Evolutionary conservation across 345 rosid species (phyloP), one percentile per base, ranked within the genome.

Genomic region (Linum trigynum): DNA sequence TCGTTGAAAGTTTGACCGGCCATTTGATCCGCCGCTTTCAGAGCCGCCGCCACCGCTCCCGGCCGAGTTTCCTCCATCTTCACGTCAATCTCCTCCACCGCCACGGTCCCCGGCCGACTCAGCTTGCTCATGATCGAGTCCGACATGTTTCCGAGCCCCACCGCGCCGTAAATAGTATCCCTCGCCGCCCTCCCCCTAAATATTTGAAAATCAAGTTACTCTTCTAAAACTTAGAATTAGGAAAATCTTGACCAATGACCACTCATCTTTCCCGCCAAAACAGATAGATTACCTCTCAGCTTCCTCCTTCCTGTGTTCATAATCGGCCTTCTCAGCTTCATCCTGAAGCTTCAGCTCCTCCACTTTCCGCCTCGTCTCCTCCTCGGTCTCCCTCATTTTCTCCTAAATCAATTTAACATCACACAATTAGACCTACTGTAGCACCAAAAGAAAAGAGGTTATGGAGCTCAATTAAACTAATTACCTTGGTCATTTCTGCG

Each of bases 1-100:
- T 88, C 86, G 38, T 90, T 85, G 63, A 88, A 86, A 43, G 91
- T 62, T 64, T 83, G 91, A 11, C 88, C 86, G 2, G 80, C 68
- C 83, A 80, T 80, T 67, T 83, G 89, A 71, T 88, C 61, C 61
- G 61, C 37, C 43, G 74, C 65, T 71, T 77, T 85, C 32, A 83
- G 70, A 2, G 70, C 3, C n/a, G 73, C 4, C 0, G 77, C 69
- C 45, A 79, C 72, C 0, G 57, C 69, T 6, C 79, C 81, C 0
- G 80, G 61, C 1, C 48, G 57, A 0, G 79, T 74, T 39, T 75
- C 76, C 60, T 60, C 80, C 51, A 41, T 7, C 2, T 48, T 5
- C 23, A 12, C 55, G 6, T 53, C 45, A 3, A 16, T 57, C 36
- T 35, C 60, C 35, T 57, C 38, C 35, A 35, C 35, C 32, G 32